A percentile compares a stretch with the other conserved stretches of the same genome.
Evolutionary conservation across 2,329 filamentous ascomycete species (phyloP).

Genomic region (Xenosphaeropsis pyriputrescens): DNA sequence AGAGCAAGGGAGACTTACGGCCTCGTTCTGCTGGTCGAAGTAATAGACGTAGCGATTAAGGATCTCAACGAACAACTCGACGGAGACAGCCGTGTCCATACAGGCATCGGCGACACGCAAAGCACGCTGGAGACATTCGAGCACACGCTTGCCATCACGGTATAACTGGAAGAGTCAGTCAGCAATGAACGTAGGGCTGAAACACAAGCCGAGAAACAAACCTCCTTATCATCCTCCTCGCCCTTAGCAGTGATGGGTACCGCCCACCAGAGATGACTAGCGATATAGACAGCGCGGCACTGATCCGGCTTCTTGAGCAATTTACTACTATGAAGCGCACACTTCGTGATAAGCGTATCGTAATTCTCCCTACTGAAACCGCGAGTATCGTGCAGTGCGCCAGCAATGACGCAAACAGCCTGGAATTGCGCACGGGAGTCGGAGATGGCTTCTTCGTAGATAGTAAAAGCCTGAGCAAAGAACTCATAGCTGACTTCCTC

Average conservation of each 20-base stretch:
- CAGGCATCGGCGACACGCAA: slow-evolving; percentile 94
- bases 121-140: slow-evolving; percentile 90
- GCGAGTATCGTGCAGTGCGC: slow-evolving; percentile 73
- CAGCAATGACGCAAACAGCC: slow-evolving; percentile 87
- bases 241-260: slow-evolving; percentile 64
- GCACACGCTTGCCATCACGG: slow-evolving; percentile 89
- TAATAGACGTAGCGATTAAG: slow-evolving; percentile 98
- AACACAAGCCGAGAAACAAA: slow-evolving; percentile 27
- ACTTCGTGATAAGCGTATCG: slow-evolving; percentile 96
- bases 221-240: slow-evolving; percentile 69
- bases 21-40: slow-evolving; percentile 98
- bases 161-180: slow-evolving; percentile 50
- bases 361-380: slow-evolving; percentile 96
- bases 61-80: slow-evolving; percentile 97
- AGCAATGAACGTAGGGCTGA: neutral
- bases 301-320: slow-evolving; percentile 95
- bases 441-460: slow-evolving; percentile 92
- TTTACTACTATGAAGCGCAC: slow-evolving; percentile 91
- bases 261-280: slow-evolving; percentile 96
- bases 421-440: slow-evolving; percentile 97
- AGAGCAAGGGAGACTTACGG: slow-evolving; percentile 33
- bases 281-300: slow-evolving; percentile 89
- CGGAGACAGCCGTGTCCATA: slow-evolving; percentile 95
- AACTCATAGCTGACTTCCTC: slow-evolving; percentile 97
- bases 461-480: slow-evolving; percentile 94